These are phyloP conservation scores for Tetragonia tetragonoides DNA, from an alignment of 148 eudicot genomes.

Conservation along the genomic window DNA sequence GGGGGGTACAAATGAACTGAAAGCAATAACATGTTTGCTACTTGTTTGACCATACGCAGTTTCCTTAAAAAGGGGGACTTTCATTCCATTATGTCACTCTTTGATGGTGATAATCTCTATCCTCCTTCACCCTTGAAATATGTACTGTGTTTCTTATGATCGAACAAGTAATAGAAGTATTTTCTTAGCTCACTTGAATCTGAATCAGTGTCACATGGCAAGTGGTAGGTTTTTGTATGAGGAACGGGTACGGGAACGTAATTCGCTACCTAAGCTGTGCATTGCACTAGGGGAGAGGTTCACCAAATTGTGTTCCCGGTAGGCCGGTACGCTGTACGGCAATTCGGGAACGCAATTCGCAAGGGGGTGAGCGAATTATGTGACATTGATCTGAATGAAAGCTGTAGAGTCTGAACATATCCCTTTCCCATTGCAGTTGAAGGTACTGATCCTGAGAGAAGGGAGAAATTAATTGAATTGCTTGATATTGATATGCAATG, in stretches of 20 bases:
- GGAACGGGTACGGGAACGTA: too few species aligned
- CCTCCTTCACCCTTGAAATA: background rate
- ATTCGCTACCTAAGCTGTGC: too few species aligned
- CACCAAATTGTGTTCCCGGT: too few species aligned
- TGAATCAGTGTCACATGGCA: too few species aligned
- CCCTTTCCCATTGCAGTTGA: slow-evolving; percentile 56
- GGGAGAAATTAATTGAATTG: slow-evolving; percentile 77
- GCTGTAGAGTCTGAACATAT: background rate
- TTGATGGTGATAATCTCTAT: background rate
- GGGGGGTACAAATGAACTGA: too few species aligned
- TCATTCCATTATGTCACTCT: background rate
- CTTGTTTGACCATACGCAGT: background rate
- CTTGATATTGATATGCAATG: slow-evolving; percentile 87
- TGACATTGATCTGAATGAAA: background rate
- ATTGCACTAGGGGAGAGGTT: too few species aligned
- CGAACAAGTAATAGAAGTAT: background rate
- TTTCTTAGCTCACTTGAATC: too few species aligned
- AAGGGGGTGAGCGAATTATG: too few species aligned
- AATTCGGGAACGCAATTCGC: too few species aligned
- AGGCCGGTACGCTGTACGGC: too few species aligned
- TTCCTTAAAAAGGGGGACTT: background rate
- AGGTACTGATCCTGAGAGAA: slow-evolving; percentile 76
- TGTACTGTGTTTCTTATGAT: background rate
- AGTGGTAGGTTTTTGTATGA: too few species aligned
- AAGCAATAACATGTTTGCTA: background rate